Percentiles rank a stretch among this genome's conserved stretches.
These are phyloP conservation scores for Hypoxylon sp. DNA, from an alignment of 2,329 filamentous ascomycete species.

Conservation along the genomic window DNA sequence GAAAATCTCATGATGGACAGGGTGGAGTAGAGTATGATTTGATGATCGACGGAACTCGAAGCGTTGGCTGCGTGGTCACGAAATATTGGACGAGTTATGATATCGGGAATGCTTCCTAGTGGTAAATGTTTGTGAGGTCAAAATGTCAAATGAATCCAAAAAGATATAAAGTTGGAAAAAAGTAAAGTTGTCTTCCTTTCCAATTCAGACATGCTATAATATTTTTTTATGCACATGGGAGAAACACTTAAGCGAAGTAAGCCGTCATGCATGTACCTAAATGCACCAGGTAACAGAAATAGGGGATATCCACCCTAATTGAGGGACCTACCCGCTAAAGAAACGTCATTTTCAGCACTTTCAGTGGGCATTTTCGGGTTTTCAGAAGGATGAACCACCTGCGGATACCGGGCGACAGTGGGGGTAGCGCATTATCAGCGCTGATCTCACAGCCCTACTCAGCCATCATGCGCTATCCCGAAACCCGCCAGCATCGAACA, in stretches of 20 bases:
- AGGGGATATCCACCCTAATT: slow-evolving; percentile 1
- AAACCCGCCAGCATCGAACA: too few relatives aligned
- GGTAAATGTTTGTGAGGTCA: slow-evolving; percentile 5
- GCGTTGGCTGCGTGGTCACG: slow-evolving; percentile 22
- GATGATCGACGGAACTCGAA: slow-evolving; percentile 12
- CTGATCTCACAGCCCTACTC: slow-evolving; percentile 26
- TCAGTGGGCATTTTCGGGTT: too few relatives aligned
- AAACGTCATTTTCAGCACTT: slow-evolving; percentile 37
- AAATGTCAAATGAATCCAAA: too few relatives aligned
- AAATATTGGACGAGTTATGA: slow-evolving; percentile 18
- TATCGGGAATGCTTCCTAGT: slow-evolving; percentile 16
- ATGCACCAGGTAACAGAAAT: not conserved
- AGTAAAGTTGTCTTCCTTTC: too few relatives aligned
- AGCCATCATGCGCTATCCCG: slow-evolving; percentile 8
- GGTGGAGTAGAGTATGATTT: slow-evolving; percentile 10
- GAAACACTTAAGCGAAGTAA: too few relatives aligned
- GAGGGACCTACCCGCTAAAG: slow-evolving; percentile 13
- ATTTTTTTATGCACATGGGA: too few relatives aligned
- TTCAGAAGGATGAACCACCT: slow-evolving; percentile 22
- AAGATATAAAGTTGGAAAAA: too few relatives aligned
- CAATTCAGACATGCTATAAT: too few relatives aligned
- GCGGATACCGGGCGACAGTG: slow-evolving; percentile 13
- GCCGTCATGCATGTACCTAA: slow-evolving; percentile 16
- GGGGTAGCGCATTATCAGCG: slow-evolving; percentile 5
- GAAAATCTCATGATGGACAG: too few relatives aligned